phyloP scores from a whole-genome alignment of 257 asterid species.

The Linderniella brevidens region DNA sequence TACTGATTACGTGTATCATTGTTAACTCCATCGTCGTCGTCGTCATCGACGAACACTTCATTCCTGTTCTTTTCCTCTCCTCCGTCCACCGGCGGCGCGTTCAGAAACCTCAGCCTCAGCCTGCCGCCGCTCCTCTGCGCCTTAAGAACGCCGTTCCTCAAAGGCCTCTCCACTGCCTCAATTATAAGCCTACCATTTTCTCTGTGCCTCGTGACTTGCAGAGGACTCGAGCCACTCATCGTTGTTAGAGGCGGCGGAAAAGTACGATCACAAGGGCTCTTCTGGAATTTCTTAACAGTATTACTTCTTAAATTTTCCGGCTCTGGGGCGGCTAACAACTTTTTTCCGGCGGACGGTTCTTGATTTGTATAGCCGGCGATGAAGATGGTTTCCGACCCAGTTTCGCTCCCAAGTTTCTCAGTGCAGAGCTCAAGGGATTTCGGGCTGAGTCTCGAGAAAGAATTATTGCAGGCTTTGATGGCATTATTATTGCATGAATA shows the following conservation, averaged over 20 bases:
- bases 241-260: conserved; percentile 94
- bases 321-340: too few species aligned
- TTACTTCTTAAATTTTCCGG: too few species aligned
- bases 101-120: conserved; percentile 32
- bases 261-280: not conserved
- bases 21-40: too few species aligned
- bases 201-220: conserved; percentile 41
- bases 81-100: not conserved
- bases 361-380: not conserved
- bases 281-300: not conserved
- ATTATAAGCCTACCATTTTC: conserved; percentile 64
- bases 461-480: too few species aligned
- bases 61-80: too few species aligned
- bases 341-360: not conserved
- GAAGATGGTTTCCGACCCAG: not conserved
- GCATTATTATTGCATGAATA: too few species aligned
- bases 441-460: conserved; percentile 12
- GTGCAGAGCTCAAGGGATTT: conserved; percentile 5
- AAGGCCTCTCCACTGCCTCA: conserved; percentile 47
- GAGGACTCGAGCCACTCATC: conserved; percentile 36
- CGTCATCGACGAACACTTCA: too few species aligned
- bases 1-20: too few species aligned
- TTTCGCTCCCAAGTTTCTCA: conserved; percentile 1
- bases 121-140: conserved; percentile 73
- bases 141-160: conserved; percentile 25